Percentiles rank a stretch among this genome's conserved stretches.
phyloP scores from a whole-genome alignment of 1,284 basidiomycete species.

The Cryptococcus sp. region DNA sequence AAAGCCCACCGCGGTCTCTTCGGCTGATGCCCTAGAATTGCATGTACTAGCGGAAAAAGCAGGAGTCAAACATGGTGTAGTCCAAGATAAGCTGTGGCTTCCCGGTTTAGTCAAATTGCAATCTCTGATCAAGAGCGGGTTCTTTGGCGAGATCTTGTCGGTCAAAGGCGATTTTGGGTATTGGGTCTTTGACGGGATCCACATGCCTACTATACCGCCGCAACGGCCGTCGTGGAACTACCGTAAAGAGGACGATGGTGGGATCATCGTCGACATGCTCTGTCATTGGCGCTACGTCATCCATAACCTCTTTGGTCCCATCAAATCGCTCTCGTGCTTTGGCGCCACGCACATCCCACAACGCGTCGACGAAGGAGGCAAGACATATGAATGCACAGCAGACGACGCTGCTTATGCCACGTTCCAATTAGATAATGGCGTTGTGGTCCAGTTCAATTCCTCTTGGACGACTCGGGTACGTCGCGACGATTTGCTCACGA shows the following conservation, averaged over 20 bases:
- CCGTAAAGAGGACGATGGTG: constrained; percentile 27
- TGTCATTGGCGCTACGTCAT: constrained; percentile 30
- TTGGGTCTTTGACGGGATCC: constrained; percentile 25
- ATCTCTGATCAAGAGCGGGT: constrained; percentile 18
- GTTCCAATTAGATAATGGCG: constrained; percentile 23
- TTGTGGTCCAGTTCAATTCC: constrained; percentile 26
- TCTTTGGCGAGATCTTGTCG: constrained; percentile 25
- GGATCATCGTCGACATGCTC: constrained; percentile 27
- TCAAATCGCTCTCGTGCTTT: constrained; percentile 22
- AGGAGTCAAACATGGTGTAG: constrained; percentile 24
- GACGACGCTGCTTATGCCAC: constrained; percentile 27
- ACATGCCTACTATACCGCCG: constrained; percentile 10
- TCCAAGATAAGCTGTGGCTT: constrained; percentile 28
- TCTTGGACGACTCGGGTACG: constrained; percentile 22
- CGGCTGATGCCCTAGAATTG: constrained; percentile 22
- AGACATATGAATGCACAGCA: constrained; percentile 23
- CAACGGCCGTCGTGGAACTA: constrained; percentile 27
- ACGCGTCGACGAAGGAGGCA: constrained; percentile 19
- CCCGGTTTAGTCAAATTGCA: constrained; percentile 25
- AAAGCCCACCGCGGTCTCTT: constrained; percentile 21
- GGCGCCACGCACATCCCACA: constrained; percentile 21
- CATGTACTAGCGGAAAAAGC: constrained; percentile 17
- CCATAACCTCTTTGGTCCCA: constrained; percentile 24
- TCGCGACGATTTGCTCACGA: constrained; percentile 23
- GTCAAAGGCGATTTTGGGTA: constrained; percentile 30